Evolutionary conservation across 768 basidiomycete genomes (phyloP), one percentile per base, ranked within the genome.

Genomic region (Podaxis sp.): DNA sequence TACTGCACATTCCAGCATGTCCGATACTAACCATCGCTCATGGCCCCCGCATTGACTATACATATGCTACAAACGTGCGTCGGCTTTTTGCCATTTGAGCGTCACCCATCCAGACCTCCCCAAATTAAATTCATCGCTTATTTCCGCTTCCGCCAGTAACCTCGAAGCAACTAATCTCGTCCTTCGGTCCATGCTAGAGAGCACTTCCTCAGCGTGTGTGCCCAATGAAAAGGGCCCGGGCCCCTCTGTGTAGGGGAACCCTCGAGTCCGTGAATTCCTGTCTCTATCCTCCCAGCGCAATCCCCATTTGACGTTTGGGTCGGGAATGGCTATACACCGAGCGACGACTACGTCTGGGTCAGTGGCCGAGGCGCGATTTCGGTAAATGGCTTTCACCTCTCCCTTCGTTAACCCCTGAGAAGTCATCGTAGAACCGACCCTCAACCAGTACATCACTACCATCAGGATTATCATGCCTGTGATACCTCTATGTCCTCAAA

Each of bases 291-390:
- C 37, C 13, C n/a, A 6, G 7, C 3, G n/a, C 35, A 7, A 25
- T 3, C 2, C 10, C 23, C 21, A 18, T 23, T 10, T 21, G 21
- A 9, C 18, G 9, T 14, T n/a, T 10, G 4, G 23, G 47, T 13
- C 38, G 13, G 27, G 23, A 3, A 57, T 57, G 56, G 11, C 47
- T 13, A 23, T 48, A 36, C 56, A 57, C 56, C 28, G 56, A 47
- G 47, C 35, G 10, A 57, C 47, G 11, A 37, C 47, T 21, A 32
- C 56, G 9, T 48, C 56, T 6, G 56, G 47, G 6, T 57, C 56
- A 14, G 56, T 47, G 3, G 56, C 56, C 18, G 56, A 57, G 14
- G 56, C 56, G 2, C 47, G 56, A 11, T 48, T 57, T 36, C 56
- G 56, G 56, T 50, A 57, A 37, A 36, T 13, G 1, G 10, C 28